Evolutionary conservation across 805 yeast genomes (phyloP), one percentile per base, ranked within the genome.

Genomic region (Aciculoconidium aculeatum): DNA sequence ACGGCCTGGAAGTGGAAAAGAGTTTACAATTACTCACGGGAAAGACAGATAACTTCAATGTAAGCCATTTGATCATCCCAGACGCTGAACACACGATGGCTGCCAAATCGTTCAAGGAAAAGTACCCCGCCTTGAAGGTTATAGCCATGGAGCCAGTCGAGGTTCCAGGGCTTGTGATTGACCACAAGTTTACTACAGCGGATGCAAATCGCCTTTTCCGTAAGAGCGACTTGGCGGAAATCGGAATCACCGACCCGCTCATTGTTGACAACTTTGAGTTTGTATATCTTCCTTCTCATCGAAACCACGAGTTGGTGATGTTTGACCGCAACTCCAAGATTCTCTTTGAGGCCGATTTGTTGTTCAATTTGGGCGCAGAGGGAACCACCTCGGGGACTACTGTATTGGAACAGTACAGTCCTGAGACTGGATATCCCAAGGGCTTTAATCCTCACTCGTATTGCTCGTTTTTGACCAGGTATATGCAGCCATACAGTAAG

Each of bases 71-170:
- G 20, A 61, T 80, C 23, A 62, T 80, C 26, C 85, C 86, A 2
- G 83, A 80, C 44, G 44, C 39, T 17, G 81, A 75, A 39, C 87
- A 80, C 45, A 75, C 81, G 1, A 54, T 79, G 72, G 82, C 80
- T 3, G 72, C 77, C 8, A 45, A 51, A 15, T 66, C 70, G 9
- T 70, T 77, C 53, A 68, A 71, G 45, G 56, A 61, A 11, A 50
- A 54, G 31, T 66, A 57, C 46, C 82, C 84, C 3, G 44, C 58
- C 2, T 51, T 73, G 27, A 66, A 70, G 42, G 49, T 79, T 15
- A 63, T 79, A 36, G 83, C 78, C 5, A 65, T 72, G 54, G 74
- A 65, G 21, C 62, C 62, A 11, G 46, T 42, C 3, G 27, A 39
- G 4, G 53, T 65, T 7, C 53, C 56, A 2, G 41, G 39, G 3